These are phyloP conservation scores for Thelonectria rubi DNA, from an alignment of 2,329 filamentous ascomycete genomes.

Conservation along the genomic window DNA sequence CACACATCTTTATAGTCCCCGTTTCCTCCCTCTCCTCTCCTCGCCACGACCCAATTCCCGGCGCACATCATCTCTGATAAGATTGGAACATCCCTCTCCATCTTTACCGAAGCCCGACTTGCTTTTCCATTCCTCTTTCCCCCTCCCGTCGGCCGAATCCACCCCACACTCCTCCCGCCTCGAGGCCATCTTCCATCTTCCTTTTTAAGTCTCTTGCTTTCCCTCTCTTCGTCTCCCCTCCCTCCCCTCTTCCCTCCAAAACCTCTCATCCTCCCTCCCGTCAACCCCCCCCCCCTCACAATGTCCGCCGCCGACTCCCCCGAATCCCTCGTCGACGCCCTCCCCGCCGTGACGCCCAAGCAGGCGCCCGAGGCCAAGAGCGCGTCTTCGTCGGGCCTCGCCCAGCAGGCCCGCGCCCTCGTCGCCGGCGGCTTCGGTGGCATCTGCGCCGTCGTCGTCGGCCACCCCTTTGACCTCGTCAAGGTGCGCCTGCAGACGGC, in stretches of 20 bases:
- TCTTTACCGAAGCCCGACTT: not conserved
- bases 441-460: conserved; percentile 90
- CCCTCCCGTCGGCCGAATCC: conserved; percentile 40
- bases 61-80: not conserved
- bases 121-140: conserved; percentile 13
- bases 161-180: conserved; percentile 34
- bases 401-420: conserved; percentile 77
- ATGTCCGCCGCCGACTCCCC: conserved; percentile 41
- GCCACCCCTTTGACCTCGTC: conserved; percentile 96
- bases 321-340: conserved; percentile 52
- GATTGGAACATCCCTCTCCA: not conserved
- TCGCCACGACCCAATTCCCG: not conserved
- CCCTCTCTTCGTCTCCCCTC: not conserved
- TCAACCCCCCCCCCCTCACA: conserved; percentile 20
- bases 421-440: conserved; percentile 92
- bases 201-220: conserved; percentile 12
- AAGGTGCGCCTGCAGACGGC: conserved; percentile 98
- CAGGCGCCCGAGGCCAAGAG: conserved; percentile 53
- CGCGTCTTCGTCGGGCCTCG: conserved; percentile 48
- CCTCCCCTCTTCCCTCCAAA: conserved; percentile 16
- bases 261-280: too few species aligned
- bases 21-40: not conserved
- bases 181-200: conserved; percentile 26
- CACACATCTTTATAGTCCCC: not conserved
- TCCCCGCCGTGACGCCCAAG: conserved; percentile 57